A percentile compares a stretch with the other conserved stretches of the same genome.
These are phyloP conservation scores for Luvunga scandens DNA, from an alignment of 345 rosid species.

Conservation along the genomic window DNA sequence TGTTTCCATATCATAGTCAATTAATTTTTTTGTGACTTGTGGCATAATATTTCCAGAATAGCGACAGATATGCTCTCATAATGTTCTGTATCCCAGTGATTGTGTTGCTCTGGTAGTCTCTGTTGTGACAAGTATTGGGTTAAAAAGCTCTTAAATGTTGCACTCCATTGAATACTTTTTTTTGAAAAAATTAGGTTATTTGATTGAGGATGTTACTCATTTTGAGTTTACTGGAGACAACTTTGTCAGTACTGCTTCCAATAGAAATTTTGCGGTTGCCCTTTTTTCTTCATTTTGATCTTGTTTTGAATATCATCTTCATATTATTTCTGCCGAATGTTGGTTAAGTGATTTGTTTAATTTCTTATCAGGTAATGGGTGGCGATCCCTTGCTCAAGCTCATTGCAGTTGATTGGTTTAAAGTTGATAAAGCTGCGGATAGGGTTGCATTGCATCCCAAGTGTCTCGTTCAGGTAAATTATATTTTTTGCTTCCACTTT, in stretches of 20 bases:
- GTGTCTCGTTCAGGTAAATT: slow-evolving; percentile 79
- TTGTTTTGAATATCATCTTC: neutral
- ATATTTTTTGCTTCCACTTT: slow-evolving; percentile 1
- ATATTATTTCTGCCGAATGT: neutral
- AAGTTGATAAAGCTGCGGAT: slow-evolving; percentile 65
- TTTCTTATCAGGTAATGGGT: slow-evolving; percentile 68
- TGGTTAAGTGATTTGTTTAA: neutral
- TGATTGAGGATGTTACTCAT: neutral
- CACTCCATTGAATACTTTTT: neutral
- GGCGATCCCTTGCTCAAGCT: slow-evolving; percentile 91
- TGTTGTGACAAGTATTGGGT: neutral
- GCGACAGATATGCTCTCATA: neutral
- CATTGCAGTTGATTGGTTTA: slow-evolving; percentile 89
- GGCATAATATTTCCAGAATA: neutral
- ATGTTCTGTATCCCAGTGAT: neutral
- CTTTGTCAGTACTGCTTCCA: neutral
- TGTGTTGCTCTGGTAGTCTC: neutral
- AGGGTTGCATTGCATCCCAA: slow-evolving; percentile 74
- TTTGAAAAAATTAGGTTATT: neutral
- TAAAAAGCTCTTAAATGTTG: neutral
- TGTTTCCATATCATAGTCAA: neutral
- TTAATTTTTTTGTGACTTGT: neutral
- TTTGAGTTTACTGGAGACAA: neutral
- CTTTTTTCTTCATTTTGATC: neutral
- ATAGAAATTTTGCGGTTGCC: neutral